phyloP scores from a whole-genome alignment of 352 stramenopile genomes.

The Phytophthora brassicae region DNA sequence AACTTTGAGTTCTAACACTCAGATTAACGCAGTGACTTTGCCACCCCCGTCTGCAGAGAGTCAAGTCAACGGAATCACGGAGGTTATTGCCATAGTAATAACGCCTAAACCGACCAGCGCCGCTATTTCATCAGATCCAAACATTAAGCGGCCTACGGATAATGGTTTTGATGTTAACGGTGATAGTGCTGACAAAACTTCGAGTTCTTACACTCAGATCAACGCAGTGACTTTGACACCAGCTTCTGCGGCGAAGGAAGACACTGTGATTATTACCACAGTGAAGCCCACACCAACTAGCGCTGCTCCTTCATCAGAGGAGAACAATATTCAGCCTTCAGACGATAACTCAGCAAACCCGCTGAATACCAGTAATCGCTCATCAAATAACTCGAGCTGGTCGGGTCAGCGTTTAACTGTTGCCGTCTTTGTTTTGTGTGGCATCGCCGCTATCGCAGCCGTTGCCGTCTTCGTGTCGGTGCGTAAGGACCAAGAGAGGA shows the following conservation, averaged over 20 bases:
- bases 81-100: no score
- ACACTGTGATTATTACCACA: constrained; percentile 18
- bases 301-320: background rate
- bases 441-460: constrained; percentile 30
- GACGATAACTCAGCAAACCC: constrained; percentile 20
- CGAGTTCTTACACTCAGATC: no score
- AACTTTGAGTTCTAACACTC: no score
- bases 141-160: no score
- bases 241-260: constrained; percentile 18
- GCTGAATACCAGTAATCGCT: constrained; percentile 28
- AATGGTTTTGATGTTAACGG: no score
- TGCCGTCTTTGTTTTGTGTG: constrained; percentile 27
- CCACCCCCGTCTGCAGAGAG: no score
- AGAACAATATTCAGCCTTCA: constrained; percentile 16
- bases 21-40: no score
- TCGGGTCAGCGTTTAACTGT: constrained; percentile 25
- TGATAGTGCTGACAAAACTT: no score
- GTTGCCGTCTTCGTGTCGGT: constrained; percentile 44
- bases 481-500: constrained; percentile 25
- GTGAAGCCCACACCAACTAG: constrained; percentile 7
- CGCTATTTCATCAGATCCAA: no score
- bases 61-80: no score
- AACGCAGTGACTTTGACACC: background rate
- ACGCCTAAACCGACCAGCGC: no score
- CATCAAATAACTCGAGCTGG: constrained; percentile 17